Evolutionary conservation across 2,329 filamentous ascomycete genomes (phyloP).

Genomic region (Allantophomopsis cytisporea): DNA sequence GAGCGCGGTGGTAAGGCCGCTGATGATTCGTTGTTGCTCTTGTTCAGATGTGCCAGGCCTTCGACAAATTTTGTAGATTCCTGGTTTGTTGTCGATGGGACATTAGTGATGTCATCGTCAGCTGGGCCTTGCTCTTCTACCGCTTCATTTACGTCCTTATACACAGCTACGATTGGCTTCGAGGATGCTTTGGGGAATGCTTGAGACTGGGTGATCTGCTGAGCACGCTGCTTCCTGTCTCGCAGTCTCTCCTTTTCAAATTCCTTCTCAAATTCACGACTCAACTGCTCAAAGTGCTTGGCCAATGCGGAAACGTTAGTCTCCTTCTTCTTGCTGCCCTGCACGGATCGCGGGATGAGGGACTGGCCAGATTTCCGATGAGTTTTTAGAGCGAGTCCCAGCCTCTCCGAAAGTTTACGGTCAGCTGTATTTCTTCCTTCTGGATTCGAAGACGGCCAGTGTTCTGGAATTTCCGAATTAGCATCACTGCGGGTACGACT

Average conservation of each 20-base stretch:
- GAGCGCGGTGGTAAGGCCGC: slow-evolving; percentile 4
- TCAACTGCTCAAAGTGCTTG: slow-evolving; percentile 92
- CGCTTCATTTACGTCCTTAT: slow-evolving; percentile 84
- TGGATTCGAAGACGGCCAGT: too few relatives aligned
- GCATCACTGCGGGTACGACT: too few relatives aligned
- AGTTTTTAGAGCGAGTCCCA: slow-evolving; percentile 54
- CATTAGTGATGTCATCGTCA: slow-evolving; percentile 40
- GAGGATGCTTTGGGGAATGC: slow-evolving; percentile 84
- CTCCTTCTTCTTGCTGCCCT: slow-evolving; percentile 46
- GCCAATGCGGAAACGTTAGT: slow-evolving; percentile 83
- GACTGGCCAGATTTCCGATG: slow-evolving; percentile 47
- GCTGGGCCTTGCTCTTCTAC: slow-evolving; percentile 65
- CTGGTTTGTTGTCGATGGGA: slow-evolving; percentile 19
- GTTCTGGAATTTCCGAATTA: too few relatives aligned
- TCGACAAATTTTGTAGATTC: slow-evolving; percentile 14
- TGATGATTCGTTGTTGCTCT: slow-evolving; percentile 5
- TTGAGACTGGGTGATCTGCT: slow-evolving; percentile 60
- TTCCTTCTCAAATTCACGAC: slow-evolving; percentile 68
- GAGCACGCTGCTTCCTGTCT: slow-evolving; percentile 69
- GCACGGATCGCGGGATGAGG: slow-evolving; percentile 77
- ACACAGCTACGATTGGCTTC: slow-evolving; percentile 93
- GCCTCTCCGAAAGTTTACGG: slow-evolving; percentile 64
- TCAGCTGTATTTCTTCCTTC: slow-evolving; percentile 25
- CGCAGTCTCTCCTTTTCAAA: slow-evolving; percentile 64
- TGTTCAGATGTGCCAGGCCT: slow-evolving; percentile 13